A percentile compares a stretch with the other conserved stretches of the same genome.
Conservation (phyloP, 1,284 basidiomycete genomes). For the Malassezia brasiliensis region DNA sequence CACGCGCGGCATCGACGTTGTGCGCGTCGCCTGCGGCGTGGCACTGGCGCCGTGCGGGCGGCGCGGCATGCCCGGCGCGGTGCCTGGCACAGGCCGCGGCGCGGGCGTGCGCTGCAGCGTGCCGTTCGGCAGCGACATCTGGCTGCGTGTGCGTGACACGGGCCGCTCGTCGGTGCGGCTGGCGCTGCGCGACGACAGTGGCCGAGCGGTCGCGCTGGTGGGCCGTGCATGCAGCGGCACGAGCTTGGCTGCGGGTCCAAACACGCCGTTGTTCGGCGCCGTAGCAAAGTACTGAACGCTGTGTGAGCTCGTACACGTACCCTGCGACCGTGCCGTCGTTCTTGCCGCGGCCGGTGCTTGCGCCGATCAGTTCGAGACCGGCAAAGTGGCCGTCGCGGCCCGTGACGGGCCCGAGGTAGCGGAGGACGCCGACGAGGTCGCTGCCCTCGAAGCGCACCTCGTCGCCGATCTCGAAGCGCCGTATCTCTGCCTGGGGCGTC, state of each 20-base stretch:
- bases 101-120: constrained; percentile 6
- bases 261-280: constrained; percentile 76
- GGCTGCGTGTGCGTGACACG: constrained; percentile 11
- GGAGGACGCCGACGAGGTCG: constrained; percentile 35
- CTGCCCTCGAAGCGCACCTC: constrained; percentile 30
- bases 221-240: constrained; percentile 26
- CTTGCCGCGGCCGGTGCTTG: constrained; percentile 69
- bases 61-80: background rate
- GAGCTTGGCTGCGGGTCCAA: constrained; percentile 71
- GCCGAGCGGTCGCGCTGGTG: constrained; percentile 37
- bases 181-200: constrained; percentile 37
- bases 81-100: background rate
- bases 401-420: constrained; percentile 38
- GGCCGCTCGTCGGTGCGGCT: constrained; percentile 22
- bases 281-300: constrained; percentile 78
- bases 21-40: constrained; percentile 1
- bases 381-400: constrained; percentile 37
- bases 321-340: constrained; percentile 83
- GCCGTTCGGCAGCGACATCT: constrained; percentile 4
- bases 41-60: background rate
- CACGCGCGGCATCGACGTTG: background rate
- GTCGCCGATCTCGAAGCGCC: constrained; percentile 37
- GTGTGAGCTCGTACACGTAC: constrained; percentile 53
- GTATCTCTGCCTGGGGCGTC: background rate
- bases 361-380: constrained; percentile 41